Base-by-base conservation (phyloP, 2,329 filamentous ascomycete genomes). In the Dactylellina leptospora region DNA sequence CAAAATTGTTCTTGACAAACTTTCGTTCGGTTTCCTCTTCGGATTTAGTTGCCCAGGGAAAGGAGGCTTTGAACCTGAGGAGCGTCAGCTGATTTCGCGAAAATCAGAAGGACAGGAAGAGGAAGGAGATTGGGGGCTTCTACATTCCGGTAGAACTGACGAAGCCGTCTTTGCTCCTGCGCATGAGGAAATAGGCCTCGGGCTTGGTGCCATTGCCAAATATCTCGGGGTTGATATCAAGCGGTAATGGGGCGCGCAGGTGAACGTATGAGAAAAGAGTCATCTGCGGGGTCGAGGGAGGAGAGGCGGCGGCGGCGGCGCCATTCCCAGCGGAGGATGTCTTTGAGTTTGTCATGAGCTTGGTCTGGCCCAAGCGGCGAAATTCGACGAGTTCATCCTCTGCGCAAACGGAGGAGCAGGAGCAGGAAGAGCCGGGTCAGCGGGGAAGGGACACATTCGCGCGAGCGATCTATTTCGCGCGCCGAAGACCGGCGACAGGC, bases 131-230 rank as follows among this genome's bases (percentile, higher is more conserved):
- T 23, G 2, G 8, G 20, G 10, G 9, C 13, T 69, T 75, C 74
- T 45, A 77, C 91, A 96, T 93, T 80, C 91, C 91, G 3, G 91
- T 95, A 9, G 91, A 90, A 75, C 90, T 93, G 66, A 96, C 87
- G 80, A 86, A 95, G 73, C 91, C 91, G 79, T 96, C 91, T 78
- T 87, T 87, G 81, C 91, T 93, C 76, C 91, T 89, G 81, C 91
- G 88, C 91, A 99, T 99, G 76, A 99, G 83, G 80, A 97, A 99
- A 82, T 99, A 99, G 76, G 91, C 95, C 79, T 92, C 92, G 3
- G 95, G 93, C 25, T 66, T 73, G 11, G 69, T 54, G 11, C 69
- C 69, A 70, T 88, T 89, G 78, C 91, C 89, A 83, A 97, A 97
- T 77, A 99, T 96, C 78, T 95, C 95, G 75, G 95, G 92, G 81